Evolutionary conservation across 2,329 filamentous ascomycete species (phyloP).

Genomic region (Fonsecaea monophora): DNA sequence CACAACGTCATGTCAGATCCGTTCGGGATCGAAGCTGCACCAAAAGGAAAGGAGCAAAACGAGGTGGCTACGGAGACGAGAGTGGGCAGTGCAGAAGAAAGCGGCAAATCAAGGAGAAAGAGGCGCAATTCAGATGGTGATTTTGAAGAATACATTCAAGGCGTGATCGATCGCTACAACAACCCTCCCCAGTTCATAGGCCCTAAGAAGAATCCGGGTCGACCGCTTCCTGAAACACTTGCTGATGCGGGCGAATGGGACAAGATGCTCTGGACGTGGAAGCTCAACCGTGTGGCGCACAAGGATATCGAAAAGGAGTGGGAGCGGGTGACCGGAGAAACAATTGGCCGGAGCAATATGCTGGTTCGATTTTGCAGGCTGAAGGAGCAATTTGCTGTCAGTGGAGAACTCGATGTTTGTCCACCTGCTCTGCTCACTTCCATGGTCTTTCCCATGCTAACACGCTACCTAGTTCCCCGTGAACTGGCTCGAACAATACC

Average conservation of each 20-base stretch:
- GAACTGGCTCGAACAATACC: neutral
- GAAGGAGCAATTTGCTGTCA: constrained; percentile 24
- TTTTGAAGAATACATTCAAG: neutral
- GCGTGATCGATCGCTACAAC: neutral
- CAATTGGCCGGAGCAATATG: constrained; percentile 3
- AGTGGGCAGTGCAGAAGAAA: neutral
- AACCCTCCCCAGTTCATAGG: neutral
- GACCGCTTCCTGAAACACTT: constrained; percentile 9
- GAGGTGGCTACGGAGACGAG: neutral
- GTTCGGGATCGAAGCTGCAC: neutral
- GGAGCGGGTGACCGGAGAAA: constrained; percentile 8
- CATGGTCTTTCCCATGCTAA: neutral
- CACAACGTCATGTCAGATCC: too few relatives aligned
- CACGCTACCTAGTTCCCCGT: constrained; percentile 12
- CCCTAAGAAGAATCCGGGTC: neutral
- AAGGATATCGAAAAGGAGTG: constrained; percentile 20
- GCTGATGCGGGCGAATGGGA: constrained; percentile 17
- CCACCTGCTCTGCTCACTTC: neutral
- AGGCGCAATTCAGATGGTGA: neutral
- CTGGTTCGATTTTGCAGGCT: constrained; percentile 19
- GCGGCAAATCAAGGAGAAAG: neutral
- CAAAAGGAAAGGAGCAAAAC: neutral
- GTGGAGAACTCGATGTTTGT: constrained; percentile 24
- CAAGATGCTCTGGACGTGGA: constrained; percentile 26
- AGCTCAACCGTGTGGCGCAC: constrained; percentile 17